Conservation (phyloP, 2,329 filamentous ascomycete genomes). For the Fusarium marasasianum region DNA sequence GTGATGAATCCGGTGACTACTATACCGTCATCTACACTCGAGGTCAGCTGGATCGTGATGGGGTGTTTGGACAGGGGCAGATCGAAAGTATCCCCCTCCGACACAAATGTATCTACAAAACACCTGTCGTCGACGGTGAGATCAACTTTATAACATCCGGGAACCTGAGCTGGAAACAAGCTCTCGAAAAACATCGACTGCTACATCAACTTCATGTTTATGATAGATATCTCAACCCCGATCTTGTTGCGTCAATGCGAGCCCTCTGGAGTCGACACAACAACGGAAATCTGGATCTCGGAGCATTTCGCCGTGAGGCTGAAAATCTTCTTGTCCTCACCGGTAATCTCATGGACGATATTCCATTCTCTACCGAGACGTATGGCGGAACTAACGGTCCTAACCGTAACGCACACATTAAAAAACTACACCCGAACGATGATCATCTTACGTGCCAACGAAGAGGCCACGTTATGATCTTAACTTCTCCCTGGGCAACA, state of each 20-base stretch:
- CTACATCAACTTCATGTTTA: slow-evolving; percentile 7
- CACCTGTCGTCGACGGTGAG: neutral
- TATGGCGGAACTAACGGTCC: neutral
- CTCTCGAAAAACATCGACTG: neutral
- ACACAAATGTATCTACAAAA: slow-evolving; percentile 7
- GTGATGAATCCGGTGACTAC: neutral
- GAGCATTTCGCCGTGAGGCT: neutral
- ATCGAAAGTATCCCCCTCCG: neutral
- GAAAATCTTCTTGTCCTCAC: neutral
- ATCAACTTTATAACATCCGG: neutral
- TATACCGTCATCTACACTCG: slow-evolving; percentile 21
- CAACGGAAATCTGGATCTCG: neutral
- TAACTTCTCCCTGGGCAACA: neutral
- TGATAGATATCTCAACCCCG: neutral
- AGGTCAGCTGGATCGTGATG: neutral
- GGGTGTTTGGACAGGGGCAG: neutral
- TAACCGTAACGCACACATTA: neutral
- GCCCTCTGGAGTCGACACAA: neutral
- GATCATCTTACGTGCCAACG: neutral
- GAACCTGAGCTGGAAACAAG: neutral
- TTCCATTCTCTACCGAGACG: neutral
- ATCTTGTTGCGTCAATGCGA: neutral
- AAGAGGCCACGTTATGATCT: slow-evolving; percentile 14
- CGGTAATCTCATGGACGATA: neutral
- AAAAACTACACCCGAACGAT: neutral